Evolutionary conservation across 169 alveolate species (phyloP).

Genomic region (Plasmodium inui): DNA sequence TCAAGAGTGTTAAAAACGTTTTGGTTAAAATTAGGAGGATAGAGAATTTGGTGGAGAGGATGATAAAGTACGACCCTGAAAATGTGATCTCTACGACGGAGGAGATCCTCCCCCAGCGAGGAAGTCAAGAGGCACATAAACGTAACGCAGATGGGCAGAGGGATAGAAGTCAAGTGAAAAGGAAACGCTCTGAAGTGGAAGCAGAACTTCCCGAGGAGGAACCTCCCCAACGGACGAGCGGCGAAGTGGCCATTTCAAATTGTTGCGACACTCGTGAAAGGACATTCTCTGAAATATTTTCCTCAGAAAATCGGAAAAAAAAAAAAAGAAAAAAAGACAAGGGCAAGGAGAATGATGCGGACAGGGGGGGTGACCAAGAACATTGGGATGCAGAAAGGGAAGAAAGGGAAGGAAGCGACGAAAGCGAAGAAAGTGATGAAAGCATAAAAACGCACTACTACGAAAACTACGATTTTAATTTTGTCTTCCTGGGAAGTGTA

Average conservation of each 20-base stretch:
- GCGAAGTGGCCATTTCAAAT: not conserved
- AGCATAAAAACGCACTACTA: conserved; percentile 58
- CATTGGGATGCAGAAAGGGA: not conserved
- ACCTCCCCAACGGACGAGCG: not conserved
- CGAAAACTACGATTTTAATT: conserved; percentile 43
- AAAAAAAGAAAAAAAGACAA: conserved; percentile 1
- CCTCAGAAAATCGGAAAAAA: conserved; percentile 32
- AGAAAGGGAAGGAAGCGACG: not conserved
- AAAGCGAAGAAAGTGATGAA: conserved; percentile 4
- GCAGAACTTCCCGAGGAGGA: not conserved
- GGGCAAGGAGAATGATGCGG: not conserved
- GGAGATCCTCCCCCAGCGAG: not conserved
- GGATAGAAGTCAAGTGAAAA: not conserved
- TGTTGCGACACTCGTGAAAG: not conserved
- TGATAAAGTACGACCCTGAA: conserved; percentile 44
- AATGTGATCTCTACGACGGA: not conserved
- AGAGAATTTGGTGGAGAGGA: conserved; percentile 46
- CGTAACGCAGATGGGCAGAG: not conserved
- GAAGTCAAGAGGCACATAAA: not conserved
- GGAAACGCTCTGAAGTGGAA: conserved; percentile 18
- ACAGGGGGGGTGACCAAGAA: not conserved
- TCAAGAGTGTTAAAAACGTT: conserved; percentile 24
- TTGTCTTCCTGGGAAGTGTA: conserved; percentile 62
- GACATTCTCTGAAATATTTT: conserved; percentile 44
- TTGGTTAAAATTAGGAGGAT: conserved; percentile 41